Evolutionary conservation across 2,329 filamentous ascomycete species (phyloP).

Genomic region (Lachnellula willkommii): DNA sequence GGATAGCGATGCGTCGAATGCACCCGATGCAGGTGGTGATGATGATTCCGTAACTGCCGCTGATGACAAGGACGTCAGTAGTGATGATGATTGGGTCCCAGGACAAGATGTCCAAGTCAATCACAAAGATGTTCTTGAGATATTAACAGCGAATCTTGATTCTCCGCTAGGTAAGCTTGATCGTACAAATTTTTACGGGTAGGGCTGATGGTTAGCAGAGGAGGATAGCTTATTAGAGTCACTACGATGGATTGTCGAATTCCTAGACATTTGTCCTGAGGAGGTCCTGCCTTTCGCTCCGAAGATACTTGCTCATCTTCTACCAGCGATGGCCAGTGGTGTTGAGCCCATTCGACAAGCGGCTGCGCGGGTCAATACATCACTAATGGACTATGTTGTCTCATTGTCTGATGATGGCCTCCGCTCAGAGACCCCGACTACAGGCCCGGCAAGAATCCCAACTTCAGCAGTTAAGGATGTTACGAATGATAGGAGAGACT

Average conservation of each 20-base stretch:
- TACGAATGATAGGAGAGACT: conserved; percentile 28
- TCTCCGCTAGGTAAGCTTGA: conserved; percentile 61
- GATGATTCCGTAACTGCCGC: conserved; percentile 52
- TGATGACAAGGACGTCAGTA: conserved; percentile 55
- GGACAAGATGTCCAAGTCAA: conserved; percentile 96
- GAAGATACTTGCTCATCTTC: conserved; percentile 80
- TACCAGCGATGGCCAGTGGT: conserved; percentile 89
- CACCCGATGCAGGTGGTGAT: conserved; percentile 55
- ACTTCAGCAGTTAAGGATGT: conserved; percentile 34
- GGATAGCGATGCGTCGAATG: conserved; percentile 53
- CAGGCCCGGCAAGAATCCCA: conserved; percentile 38
- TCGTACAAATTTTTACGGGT: not conserved
- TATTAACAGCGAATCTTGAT: conserved; percentile 82
- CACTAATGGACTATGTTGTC: conserved; percentile 90
- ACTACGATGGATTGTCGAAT: conserved; percentile 89
- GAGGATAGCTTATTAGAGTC: conserved; percentile 90
- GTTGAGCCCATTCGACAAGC: conserved; percentile 85
- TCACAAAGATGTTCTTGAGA: conserved; percentile 85
- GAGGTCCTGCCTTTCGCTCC: conserved; percentile 95
- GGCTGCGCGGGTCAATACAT: conserved; percentile 82
- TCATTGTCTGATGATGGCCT: conserved; percentile 68
- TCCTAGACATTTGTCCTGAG: conserved; percentile 95
- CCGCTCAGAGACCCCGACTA: conserved; percentile 36
- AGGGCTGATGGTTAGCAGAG: conserved; percentile 45
- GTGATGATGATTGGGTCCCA: conserved; percentile 92